Conservation (phyloP, 2,329 filamentous ascomycete genomes). For the Fusarium sp. region DNA sequence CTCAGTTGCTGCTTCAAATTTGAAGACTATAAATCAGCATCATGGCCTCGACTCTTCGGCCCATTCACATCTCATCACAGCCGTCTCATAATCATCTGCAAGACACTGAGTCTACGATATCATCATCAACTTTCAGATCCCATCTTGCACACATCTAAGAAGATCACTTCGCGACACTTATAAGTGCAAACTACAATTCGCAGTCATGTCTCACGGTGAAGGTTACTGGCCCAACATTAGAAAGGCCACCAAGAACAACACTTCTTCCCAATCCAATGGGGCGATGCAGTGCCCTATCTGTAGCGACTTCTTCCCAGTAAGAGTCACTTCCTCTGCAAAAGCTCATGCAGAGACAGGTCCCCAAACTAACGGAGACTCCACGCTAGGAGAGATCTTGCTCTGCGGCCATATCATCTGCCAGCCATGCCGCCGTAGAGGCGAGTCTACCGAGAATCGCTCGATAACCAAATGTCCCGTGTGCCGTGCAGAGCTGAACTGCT, state of each 20-base stretch:
- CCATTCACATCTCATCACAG: background rate
- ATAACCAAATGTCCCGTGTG: conserved; percentile 32
- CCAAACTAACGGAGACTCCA: background rate
- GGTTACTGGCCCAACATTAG: conserved; percentile 31
- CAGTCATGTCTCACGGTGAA: conserved; percentile 8
- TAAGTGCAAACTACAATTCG: background rate
- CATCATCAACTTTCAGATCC: background rate
- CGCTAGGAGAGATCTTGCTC: conserved; percentile 13
- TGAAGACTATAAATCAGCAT: conserved; percentile 4
- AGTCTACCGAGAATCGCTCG: background rate
- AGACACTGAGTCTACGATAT: background rate
- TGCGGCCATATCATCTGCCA: conserved; percentile 47
- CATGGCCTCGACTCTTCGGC: background rate
- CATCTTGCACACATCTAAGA: background rate
- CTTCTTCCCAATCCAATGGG: background rate
- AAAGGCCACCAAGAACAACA: background rate
- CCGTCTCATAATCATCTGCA: background rate
- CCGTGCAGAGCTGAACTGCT: conserved; percentile 1
- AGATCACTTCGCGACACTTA: background rate
- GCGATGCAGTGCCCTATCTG: conserved; percentile 37
- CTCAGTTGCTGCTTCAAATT: background rate
- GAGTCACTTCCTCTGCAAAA: conserved; percentile 5
- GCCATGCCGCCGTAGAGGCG: conserved; percentile 7
- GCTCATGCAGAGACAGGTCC: too few relatives aligned
- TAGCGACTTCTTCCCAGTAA: conserved; percentile 15